phyloP scores from a whole-genome alignment of 192 early-diverging fungal genomes.

The Coemansia sp. region DNA sequence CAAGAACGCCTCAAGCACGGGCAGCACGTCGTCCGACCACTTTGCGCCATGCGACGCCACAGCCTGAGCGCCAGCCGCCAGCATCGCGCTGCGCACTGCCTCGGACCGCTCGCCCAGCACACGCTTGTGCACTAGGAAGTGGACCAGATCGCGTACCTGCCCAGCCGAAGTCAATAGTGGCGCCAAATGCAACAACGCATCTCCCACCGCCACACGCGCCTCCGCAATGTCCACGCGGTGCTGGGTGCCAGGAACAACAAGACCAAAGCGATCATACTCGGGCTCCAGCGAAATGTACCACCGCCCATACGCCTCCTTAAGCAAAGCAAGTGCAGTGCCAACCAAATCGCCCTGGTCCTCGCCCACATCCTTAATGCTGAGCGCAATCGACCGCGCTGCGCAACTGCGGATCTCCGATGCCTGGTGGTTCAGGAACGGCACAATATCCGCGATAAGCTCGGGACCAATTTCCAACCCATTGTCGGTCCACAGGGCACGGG shows the following conservation, averaged over 20 bases:
- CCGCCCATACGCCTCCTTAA: slow-evolving; percentile 30
- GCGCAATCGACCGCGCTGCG: slow-evolving; percentile 31
- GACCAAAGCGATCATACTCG: slow-evolving; percentile 88
- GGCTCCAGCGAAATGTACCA: slow-evolving; percentile 74
- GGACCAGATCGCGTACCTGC: slow-evolving; percentile 61
- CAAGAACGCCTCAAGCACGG: slow-evolving; percentile 78
- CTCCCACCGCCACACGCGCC: slow-evolving; percentile 82
- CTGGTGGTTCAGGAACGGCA: slow-evolving; percentile 28
- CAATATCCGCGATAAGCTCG: slow-evolving; percentile 25
- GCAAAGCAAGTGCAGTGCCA: slow-evolving; percentile 15
- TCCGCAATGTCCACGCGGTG: slow-evolving; percentile 78
- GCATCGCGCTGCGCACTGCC: slow-evolving; percentile 76
- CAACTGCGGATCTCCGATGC: slow-evolving; percentile 32
- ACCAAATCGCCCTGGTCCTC: slow-evolving; percentile 7
- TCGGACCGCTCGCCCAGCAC: slow-evolving; percentile 84
- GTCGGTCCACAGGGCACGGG: slow-evolving; percentile 43
- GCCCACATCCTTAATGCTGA: slow-evolving; percentile 4
- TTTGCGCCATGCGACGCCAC: slow-evolving; percentile 71
- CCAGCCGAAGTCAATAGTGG: slow-evolving; percentile 57
- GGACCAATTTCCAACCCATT: slow-evolving; percentile 40
- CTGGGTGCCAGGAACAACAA: slow-evolving; percentile 82
- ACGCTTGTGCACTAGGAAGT: slow-evolving; percentile 80
- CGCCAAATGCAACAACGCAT: slow-evolving; percentile 68
- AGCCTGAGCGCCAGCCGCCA: slow-evolving; percentile 80
- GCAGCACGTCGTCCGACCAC: slow-evolving; percentile 68